Conservation (phyloP, 2,329 filamentous ascomycete species). For the Fusarium dimerum region DNA sequence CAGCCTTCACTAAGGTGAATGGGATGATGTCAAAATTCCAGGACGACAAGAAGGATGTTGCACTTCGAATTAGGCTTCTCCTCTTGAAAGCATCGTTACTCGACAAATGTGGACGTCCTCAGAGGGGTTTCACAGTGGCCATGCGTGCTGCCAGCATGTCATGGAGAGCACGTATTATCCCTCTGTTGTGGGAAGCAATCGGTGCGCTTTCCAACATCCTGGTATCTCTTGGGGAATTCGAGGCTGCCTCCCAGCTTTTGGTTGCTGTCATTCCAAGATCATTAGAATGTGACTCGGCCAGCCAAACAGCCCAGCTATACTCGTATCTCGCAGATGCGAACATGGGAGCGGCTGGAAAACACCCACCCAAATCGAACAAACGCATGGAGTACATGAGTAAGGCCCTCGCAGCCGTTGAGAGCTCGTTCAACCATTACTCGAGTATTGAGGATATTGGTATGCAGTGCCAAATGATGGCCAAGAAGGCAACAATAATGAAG, state of each 20-base stretch:
- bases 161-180: constrained; percentile 67
- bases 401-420: constrained; percentile 62
- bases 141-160: constrained; percentile 75
- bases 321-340: constrained; percentile 72
- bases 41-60: constrained; percentile 54
- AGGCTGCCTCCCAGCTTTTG: constrained; percentile 64
- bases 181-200: constrained; percentile 72
- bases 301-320: constrained; percentile 67
- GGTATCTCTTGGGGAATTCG: constrained; percentile 69
- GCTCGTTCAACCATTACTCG: constrained; percentile 64
- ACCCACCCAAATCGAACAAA: constrained; percentile 42
- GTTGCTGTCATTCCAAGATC: constrained; percentile 73
- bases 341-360: constrained; percentile 71
- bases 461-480: constrained; percentile 78
- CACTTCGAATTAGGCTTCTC: constrained; percentile 70
- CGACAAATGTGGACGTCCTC: constrained; percentile 65
- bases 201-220: constrained; percentile 69
- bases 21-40: constrained; percentile 42
- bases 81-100: constrained; percentile 73
- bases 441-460: constrained; percentile 64
- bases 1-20: constrained; percentile 51
- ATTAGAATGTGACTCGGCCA: constrained; percentile 67
- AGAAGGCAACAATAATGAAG: constrained; percentile 77
- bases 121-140: constrained; percentile 75
- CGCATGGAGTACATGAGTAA: constrained; percentile 58